Percentiles rank a stretch among this genome's conserved stretches.
phyloP scores from a whole-genome alignment of 2,329 filamentous ascomycete species.

The Lasiodiplodia gonubiensis region DNA sequence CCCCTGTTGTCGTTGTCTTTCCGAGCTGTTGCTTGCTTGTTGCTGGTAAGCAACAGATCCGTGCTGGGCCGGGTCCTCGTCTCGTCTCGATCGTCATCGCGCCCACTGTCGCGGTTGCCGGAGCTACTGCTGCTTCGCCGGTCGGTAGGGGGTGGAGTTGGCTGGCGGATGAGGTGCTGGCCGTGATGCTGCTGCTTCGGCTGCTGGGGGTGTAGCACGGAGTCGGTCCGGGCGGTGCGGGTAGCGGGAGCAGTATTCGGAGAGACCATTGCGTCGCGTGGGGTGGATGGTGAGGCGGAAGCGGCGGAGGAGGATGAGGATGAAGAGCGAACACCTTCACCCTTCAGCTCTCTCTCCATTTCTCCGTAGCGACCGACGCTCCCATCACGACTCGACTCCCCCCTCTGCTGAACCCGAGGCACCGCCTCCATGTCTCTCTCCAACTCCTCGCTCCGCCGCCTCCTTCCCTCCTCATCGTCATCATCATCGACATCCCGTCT shows the following conservation, averaged over 20 bases:
- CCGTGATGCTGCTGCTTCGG: background rate
- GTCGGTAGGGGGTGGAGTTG: background rate
- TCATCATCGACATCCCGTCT: background rate
- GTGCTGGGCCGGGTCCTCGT: background rate
- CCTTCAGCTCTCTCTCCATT: background rate
- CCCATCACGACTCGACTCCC: background rate
- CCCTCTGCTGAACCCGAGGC: too few species aligned
- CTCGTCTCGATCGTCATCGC: background rate
- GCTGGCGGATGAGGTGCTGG: background rate
- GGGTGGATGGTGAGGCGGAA: background rate
- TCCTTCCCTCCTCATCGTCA: too few species aligned
- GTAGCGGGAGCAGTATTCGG: background rate
- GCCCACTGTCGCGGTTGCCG: background rate
- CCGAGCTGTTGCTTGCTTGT: background rate
- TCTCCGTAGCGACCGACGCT: background rate
- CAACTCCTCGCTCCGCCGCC: background rate
- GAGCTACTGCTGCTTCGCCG: background rate
- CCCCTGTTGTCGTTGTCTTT: background rate
- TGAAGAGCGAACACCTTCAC: background rate
- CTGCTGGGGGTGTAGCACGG: background rate
- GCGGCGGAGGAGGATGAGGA: background rate
- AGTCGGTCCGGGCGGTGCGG: background rate
- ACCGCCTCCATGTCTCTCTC: background rate
- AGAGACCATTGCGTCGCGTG: too few species aligned
- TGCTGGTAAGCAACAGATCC: background rate